phyloP scores from a whole-genome alignment of 306 rosid genomes.

The Medicago ruthenica region DNA sequence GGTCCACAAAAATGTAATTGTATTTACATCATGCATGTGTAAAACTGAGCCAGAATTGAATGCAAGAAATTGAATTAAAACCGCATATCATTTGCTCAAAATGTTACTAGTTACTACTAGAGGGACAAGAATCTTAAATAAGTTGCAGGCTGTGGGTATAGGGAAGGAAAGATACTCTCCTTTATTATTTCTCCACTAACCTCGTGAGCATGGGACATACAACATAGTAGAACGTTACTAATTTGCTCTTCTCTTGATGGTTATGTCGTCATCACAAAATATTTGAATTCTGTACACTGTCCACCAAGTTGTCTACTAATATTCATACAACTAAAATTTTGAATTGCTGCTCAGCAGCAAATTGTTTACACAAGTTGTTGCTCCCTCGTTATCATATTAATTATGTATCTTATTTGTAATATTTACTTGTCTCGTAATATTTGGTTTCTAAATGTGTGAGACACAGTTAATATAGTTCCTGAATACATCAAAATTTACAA shows the following conservation, averaged over 20 bases:
- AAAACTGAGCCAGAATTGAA: conserved; percentile 42
- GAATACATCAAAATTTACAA: too few relatives aligned
- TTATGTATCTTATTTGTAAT: too few relatives aligned
- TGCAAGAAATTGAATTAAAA: conserved; percentile 21
- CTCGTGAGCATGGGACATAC: conserved; percentile 58
- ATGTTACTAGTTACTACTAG: background rate
- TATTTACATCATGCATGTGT: conserved; percentile 48
- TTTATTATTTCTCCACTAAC: conserved; percentile 48
- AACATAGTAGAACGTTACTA: background rate
- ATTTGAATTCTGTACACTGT: background rate
- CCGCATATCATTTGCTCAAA: conserved; percentile 25
- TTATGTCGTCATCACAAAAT: conserved; percentile 19
- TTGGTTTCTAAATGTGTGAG: too few relatives aligned
- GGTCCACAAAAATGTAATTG: conserved; percentile 38
- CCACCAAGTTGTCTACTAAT: background rate
- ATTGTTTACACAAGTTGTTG: too few relatives aligned
- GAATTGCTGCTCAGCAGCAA: too few relatives aligned
- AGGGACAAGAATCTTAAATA: conserved; percentile 52
- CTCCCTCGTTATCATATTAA: too few relatives aligned
- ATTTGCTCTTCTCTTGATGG: background rate
- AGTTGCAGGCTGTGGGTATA: conserved; percentile 42
- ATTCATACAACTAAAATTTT: too few relatives aligned
- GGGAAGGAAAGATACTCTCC: conserved; percentile 41
- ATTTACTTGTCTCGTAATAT: too few relatives aligned
- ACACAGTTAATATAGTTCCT: too few relatives aligned